Evolutionary conservation across 495 filamentous ascomycete genomes (phyloP).

Genomic region (Neurospora sp.): DNA sequence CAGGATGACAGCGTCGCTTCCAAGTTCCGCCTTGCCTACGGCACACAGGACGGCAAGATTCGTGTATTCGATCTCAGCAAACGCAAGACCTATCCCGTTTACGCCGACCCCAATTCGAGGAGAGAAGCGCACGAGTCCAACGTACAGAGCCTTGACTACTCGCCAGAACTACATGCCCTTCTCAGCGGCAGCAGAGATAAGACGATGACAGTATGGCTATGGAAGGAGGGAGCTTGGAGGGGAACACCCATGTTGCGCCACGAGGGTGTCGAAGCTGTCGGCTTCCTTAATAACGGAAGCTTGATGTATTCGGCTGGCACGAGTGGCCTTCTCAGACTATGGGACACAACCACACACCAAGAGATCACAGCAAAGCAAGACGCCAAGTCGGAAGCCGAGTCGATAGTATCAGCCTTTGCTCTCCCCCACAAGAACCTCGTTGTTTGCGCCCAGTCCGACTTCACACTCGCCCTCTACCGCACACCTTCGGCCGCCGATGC

Average conservation of each 20-base stretch:
- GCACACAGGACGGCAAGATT: constrained; percentile 84
- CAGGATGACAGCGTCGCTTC: constrained; percentile 26
- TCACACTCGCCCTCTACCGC: constrained; percentile 71
- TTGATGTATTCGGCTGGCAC: constrained; percentile 80
- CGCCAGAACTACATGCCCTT: constrained; percentile 57
- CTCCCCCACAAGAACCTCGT: constrained; percentile 51
- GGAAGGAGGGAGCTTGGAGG: constrained; percentile 81
- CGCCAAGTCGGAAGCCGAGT: constrained; percentile 58
- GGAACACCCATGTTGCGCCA: constrained; percentile 73
- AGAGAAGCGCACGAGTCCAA: constrained; percentile 84
- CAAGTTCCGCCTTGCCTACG: constrained; percentile 76
- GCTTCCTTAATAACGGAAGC: constrained; percentile 60
- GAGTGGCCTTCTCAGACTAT: constrained; percentile 70
- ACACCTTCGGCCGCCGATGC: constrained; percentile 19
- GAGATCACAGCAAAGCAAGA: constrained; percentile 70
- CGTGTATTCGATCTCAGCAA: constrained; percentile 86
- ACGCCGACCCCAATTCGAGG: constrained; percentile 32
- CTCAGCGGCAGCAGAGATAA: constrained; percentile 91
- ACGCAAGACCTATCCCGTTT: constrained; percentile 60
- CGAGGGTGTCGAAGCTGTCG: constrained; percentile 74
- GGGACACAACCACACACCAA: constrained; percentile 61
- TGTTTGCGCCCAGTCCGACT: constrained; percentile 79
- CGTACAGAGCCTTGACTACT: constrained; percentile 76
- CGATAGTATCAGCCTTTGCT: constrained; percentile 62
- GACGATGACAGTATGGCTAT: constrained; percentile 86